phyloP scores from a whole-genome alignment of 2,329 filamentous ascomycete genomes.

The Alternaria burnsii region DNA sequence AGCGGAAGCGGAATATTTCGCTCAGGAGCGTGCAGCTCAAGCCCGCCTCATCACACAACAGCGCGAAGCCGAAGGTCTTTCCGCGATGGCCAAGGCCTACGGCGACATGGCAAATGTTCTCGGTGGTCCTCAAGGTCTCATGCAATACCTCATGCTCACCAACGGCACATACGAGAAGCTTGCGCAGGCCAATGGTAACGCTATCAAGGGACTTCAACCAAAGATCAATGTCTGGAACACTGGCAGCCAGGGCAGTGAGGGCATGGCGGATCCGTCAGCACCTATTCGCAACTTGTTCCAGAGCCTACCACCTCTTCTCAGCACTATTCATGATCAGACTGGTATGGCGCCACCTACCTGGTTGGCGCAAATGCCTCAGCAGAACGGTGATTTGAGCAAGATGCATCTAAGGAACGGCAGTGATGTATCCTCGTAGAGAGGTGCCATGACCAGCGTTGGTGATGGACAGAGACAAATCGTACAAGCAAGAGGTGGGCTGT shows the following conservation, averaged over 20 bases:
- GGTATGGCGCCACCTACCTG: slow-evolving; percentile 82
- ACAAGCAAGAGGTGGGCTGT: background rate
- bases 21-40: slow-evolving; percentile 64
- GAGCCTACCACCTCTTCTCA: slow-evolving; percentile 81
- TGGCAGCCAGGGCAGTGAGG: slow-evolving; percentile 60
- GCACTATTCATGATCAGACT: slow-evolving; percentile 88
- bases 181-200: slow-evolving; percentile 78
- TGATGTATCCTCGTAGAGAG: slow-evolving; percentile 22
- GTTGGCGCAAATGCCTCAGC: slow-evolving; percentile 64
- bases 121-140: slow-evolving; percentile 77
- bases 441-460: background rate
- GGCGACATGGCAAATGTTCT: slow-evolving; percentile 74
- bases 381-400: slow-evolving; percentile 29
- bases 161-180: slow-evolving; percentile 80
- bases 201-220: slow-evolving; percentile 79
- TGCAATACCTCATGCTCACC: slow-evolving; percentile 90
- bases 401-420: slow-evolving; percentile 40
- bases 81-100: slow-evolving; percentile 84
- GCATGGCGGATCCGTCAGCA: slow-evolving; percentile 63
- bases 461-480: background rate
- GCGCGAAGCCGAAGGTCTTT: slow-evolving; percentile 78
- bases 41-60: slow-evolving; percentile 68
- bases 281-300: slow-evolving; percentile 85
- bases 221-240: slow-evolving; percentile 95
- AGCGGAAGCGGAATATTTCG: slow-evolving; percentile 53